Percentiles rank a stretch among this genome's conserved stretches.
Evolutionary conservation across 805 yeast genomes (phyloP).

Genomic region (Barnettozyma populi): DNA sequence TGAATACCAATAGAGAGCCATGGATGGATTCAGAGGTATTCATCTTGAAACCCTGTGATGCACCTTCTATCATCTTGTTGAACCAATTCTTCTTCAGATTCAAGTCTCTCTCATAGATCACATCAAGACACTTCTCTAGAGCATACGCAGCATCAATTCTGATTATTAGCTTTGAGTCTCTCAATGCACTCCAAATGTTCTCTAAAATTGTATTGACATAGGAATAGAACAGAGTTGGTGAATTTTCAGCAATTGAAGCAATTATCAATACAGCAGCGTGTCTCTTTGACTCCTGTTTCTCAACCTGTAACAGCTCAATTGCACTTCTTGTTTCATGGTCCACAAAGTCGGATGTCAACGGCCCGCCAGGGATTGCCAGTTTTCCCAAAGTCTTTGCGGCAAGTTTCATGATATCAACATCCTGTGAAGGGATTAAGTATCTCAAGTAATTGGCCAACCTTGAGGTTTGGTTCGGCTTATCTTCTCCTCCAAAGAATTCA

Average conservation of each 20-base stretch:
- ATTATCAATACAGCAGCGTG: constrained; percentile 88
- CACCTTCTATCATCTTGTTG: constrained; percentile 59
- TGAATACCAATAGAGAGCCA: constrained; percentile 76
- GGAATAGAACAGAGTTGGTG: constrained; percentile 77
- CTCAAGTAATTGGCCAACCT: constrained; percentile 87
- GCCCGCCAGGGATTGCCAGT: constrained; percentile 84
- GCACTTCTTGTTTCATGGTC: constrained; percentile 88
- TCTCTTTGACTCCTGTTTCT: constrained; percentile 76
- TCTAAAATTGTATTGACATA: constrained; percentile 75
- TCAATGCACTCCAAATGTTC: constrained; percentile 80
- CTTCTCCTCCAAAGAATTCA: constrained; percentile 81
- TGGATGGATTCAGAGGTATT: constrained; percentile 69
- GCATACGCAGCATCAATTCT: constrained; percentile 83
- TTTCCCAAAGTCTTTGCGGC: constrained; percentile 88
- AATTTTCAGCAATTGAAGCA: constrained; percentile 76
- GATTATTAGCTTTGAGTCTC: constrained; percentile 70
- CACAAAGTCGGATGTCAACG: constrained; percentile 86
- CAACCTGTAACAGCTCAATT: constrained; percentile 87
- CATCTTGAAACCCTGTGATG: constrained; percentile 51
- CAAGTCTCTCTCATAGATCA: constrained; percentile 73
- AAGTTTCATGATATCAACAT: constrained; percentile 75
- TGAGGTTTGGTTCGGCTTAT: constrained; percentile 81
- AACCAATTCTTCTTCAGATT: constrained; percentile 73
- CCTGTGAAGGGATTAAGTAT: constrained; percentile 73
- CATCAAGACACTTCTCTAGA: constrained; percentile 68